These are phyloP conservation scores for Xylaria scruposa DNA, from an alignment of 495 filamentous ascomycete species.

Conservation along the genomic window DNA sequence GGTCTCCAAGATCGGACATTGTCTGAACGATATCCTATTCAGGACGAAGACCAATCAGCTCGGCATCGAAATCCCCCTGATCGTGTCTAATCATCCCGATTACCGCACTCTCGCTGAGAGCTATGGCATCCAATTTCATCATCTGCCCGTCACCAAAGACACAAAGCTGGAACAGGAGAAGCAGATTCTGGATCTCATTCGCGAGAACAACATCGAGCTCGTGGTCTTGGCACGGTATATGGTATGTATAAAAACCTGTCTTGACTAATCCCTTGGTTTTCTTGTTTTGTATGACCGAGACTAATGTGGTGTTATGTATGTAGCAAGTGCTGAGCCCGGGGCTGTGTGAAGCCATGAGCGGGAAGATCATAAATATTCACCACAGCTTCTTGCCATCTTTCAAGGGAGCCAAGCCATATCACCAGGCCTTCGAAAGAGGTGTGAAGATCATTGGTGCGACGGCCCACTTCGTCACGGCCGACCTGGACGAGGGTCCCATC, in stretches of 20 bases:
- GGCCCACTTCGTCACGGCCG: constrained; percentile 78
- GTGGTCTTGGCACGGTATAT: constrained; percentile 82
- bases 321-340: constrained; percentile 73
- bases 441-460: constrained; percentile 83
- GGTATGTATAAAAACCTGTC: too few relatives aligned
- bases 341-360: constrained; percentile 74
- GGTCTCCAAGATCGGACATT: constrained; percentile 83
- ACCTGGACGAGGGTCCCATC: constrained; percentile 78
- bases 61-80: constrained; percentile 70
- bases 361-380: constrained; percentile 83
- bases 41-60: constrained; percentile 68
- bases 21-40: constrained; percentile 81
- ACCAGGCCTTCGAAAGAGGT: constrained; percentile 77
- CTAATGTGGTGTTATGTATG: too few relatives aligned
- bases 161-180: constrained; percentile 73
- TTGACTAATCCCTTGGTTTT: too few relatives aligned
- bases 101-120: constrained; percentile 69
- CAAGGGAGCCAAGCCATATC: constrained; percentile 83
- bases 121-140: constrained; percentile 75
- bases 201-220: constrained; percentile 68
- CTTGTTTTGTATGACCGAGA: too few relatives aligned
- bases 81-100: constrained; percentile 77
- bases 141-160: constrained; percentile 72
- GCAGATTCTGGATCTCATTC: constrained; percentile 68
- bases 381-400: constrained; percentile 80